Conservation (phyloP, 345 rosid genomes). For the Gossypium longicalyx region DNA sequence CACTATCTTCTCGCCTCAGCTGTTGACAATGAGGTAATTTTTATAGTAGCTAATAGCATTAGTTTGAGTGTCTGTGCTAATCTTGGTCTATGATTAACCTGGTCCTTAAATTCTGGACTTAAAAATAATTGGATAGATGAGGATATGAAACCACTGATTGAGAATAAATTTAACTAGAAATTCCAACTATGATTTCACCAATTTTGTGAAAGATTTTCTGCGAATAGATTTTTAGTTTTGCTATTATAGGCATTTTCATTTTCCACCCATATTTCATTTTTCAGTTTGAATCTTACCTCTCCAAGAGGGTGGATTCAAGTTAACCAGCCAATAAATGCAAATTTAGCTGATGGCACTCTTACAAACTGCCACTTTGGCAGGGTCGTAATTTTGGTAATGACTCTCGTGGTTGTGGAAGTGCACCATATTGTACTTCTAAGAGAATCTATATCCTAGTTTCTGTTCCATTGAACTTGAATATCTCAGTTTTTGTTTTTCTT, state of each 20-base stretch:
- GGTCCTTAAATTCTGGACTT: background rate
- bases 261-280: background rate
- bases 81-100: background rate
- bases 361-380: background rate
- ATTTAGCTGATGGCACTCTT: background rate
- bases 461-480: background rate
- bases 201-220: background rate
- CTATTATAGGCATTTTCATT: background rate
- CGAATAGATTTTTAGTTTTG: background rate
- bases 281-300: background rate
- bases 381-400: background rate
- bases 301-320: slow-evolving; percentile 1
- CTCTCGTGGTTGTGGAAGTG: slow-evolving; percentile 2
- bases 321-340: background rate
- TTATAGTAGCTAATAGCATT: slow-evolving; percentile 6
- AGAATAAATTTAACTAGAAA: background rate
- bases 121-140: slow-evolving; percentile 1
- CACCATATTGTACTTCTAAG: background rate
- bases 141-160: background rate
- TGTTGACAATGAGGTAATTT: slow-evolving; percentile 87
- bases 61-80: slow-evolving; percentile 7
- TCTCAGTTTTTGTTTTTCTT: background rate
- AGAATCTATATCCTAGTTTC: background rate
- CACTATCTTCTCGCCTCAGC: slow-evolving; percentile 92
- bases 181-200: background rate